Evolutionary conservation across 805 yeast genomes (phyloP), one percentile per base, ranked within the genome.

Genomic region (Lachancea thermotolerans): DNA sequence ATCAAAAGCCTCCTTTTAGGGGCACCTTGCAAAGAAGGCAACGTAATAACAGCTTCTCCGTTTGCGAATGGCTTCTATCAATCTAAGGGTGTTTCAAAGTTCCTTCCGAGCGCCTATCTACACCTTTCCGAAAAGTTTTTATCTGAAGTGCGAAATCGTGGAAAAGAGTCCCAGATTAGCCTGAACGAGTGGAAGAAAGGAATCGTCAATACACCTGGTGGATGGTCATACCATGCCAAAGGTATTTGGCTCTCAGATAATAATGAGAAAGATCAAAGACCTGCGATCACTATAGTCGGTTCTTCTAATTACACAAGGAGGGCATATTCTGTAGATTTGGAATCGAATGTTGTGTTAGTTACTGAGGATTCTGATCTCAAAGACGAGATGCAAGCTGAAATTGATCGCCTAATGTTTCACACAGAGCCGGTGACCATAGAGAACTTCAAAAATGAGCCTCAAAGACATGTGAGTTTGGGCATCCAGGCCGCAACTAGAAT

Each of bases 191-290:
- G 99, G 99, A 75, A 77, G 57, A 79, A 77, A 40, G 99, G 99
- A 1, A 69, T 79, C 2, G 95, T 88, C 2, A 87, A 88, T 58
- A 76, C 84, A 7, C 75, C 81, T 0, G 75, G 71, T 27, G 99
- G 99, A 1, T 91, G 99, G 98, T 86, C 97, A 0, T 93, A 93
- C 63, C 99, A 93, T 60, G 98, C 99, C 11, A 93, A 93, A 60
- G 99, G 99, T 1, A 68, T 91, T 4, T 93, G 98, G 98, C 66
- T 86, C 0, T 32, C 47, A 14, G 83, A 79, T 38, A 50, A 54
- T 0, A 57, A 60, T 15, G 37, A 32, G 8, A 73, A 68, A 3
- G 81, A 79, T 41, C 51, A 54, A 1, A 56, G 63, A 10, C 96
- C 97, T 1, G 73, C 82, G 15, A 66, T 87, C 10, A 86, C 96